Evolutionary conservation across 108 stramenopile genomes (phyloP), one percentile per base, ranked within the genome.

Genomic region (Chaetoceros tenuissimus): DNA sequence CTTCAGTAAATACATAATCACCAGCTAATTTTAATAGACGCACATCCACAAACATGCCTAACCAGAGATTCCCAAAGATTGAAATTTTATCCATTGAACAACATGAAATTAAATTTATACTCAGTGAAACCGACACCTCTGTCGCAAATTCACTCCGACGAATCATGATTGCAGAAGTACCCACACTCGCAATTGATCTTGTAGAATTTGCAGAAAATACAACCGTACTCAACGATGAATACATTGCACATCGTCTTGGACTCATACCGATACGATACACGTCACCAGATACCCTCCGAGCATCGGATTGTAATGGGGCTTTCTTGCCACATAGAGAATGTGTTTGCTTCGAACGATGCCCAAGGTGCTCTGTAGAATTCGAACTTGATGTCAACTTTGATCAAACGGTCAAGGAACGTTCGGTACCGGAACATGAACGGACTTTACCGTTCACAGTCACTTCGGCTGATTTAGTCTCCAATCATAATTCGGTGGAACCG

Each of bases 121-220:
- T 97, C 53, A 79, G 77, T 40, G 92, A 96, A 30, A 97, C 95
- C 25, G 98, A 99, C 60, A 82, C 87, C n/a, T 76, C 73, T 69
- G 75, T 96, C 53, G 98, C 98, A 63, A 99, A 99, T 67, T 63
- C 98, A 21, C 56, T 99, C 31, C 84, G 98, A 20, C 77, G 98
- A 16, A 92, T 97, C 46, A 94, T 98, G 90, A 96, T 97, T 59
- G 92, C 85, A n/a, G 97, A 99, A 80, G 89, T 90, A 2, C 88
- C 89, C 17, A 98, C 96, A 0, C 48, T 99, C 68, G 94, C 94
- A 3, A 98, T 99, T 64, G 97, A 99, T 60, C 74, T 97, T 28
- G 98, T 99, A 19, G 86, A 88, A 48, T 84, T 96, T 73, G 63
- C 75, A 31, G 94, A 94, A 29, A 99, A 99, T 81, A 81, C 95